phyloP scores from a whole-genome alignment of 2,329 filamentous ascomycete species.

The Capronia epimyces region DNA sequence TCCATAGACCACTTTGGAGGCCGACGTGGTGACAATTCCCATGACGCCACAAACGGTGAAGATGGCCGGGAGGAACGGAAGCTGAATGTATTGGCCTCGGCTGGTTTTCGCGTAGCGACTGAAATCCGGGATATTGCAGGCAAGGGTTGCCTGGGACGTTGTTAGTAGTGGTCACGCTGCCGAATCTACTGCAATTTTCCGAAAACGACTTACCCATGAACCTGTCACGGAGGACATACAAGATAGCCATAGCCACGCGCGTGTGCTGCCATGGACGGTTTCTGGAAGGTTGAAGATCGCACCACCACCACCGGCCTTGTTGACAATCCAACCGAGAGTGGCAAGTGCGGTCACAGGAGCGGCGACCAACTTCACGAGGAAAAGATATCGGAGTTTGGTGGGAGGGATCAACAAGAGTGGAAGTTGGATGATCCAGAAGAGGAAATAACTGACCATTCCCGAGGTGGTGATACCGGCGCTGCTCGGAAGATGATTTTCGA shows the following conservation, averaged over 20 bases:
- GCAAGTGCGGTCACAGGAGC: conserved; percentile 34
- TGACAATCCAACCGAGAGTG: conserved; percentile 31
- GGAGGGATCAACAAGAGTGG: conserved; percentile 54
- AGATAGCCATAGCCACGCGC: conserved; percentile 42
- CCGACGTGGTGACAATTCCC: conserved; percentile 56
- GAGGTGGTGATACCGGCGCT: conserved; percentile 52
- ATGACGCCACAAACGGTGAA: conserved; percentile 48
- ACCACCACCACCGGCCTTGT: conserved; percentile 49
- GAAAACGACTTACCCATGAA: conserved; percentile 8
- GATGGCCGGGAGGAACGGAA: conserved; percentile 45
- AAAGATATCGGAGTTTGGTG: conserved; percentile 50
- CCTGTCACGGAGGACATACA: conserved; percentile 32
- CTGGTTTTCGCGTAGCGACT: conserved; percentile 38
- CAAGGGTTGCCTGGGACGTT: conserved; percentile 33
- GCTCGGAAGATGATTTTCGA: conserved; percentile 50
- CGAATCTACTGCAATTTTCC: too few species aligned
- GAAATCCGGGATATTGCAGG: conserved; percentile 51
- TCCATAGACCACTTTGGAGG: conserved; percentile 31
- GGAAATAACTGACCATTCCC: conserved; percentile 52
- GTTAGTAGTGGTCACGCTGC: background rate
- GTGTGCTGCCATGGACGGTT: conserved; percentile 46
- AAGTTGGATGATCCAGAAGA: conserved; percentile 54
- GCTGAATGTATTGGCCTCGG: conserved; percentile 40
- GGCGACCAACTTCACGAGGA: conserved; percentile 45
- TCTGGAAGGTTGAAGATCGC: conserved; percentile 44